Evolutionary conservation across 192 early-diverging fungal genomes (phyloP), one percentile per base, ranked within the genome.

Genomic region (Funneliformis mosseae): DNA sequence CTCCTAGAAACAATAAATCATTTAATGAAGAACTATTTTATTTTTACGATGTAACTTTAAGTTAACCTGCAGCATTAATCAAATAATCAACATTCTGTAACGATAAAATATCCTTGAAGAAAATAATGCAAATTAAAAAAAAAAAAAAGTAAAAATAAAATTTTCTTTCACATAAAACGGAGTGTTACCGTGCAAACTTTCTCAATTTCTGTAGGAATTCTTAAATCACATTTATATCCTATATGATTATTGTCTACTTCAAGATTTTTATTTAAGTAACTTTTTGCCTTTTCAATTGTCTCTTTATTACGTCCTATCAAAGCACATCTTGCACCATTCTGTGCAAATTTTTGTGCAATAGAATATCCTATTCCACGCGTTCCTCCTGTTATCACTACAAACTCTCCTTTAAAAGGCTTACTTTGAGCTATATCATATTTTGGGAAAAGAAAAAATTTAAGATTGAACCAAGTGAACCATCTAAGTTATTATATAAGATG

Each of bases 321-420:
- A 23, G 92, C 84, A 18, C 91, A 74, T 1, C 83, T 83, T 2
- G 89, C 89, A 3, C 92, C 92, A 4, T 90, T 85, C 8, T 70
- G 33, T 1, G 91, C 90, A 81, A 94, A 93, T 16, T 90, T 86
- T 46, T 85, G 72, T 7, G 91, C 90, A 77, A 89, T 90, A 16
- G 92, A 89, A 6, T 91, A 79, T 9, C 95, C 95, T 76, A 96
- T 95, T 12, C 95, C 95, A 63, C 95, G 91, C 28, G 91, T 92
- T 0, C 93, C 95, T 0, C 95, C 95, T 23, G 93, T 92, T 27
- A 96, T 74, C 23, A 85, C 55, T 14, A 82, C 69, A 27, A 71
- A 23, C 18, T 71, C 43, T 12, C 14, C 50, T 14, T 21, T 55
- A 55, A 55, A 55, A 55, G 50, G 16, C 18, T 55, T 55, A 18